These are phyloP conservation scores for Reticulascus tulasneorum DNA, from an alignment of 2,329 filamentous ascomycete genomes.

Conservation along the genomic window DNA sequence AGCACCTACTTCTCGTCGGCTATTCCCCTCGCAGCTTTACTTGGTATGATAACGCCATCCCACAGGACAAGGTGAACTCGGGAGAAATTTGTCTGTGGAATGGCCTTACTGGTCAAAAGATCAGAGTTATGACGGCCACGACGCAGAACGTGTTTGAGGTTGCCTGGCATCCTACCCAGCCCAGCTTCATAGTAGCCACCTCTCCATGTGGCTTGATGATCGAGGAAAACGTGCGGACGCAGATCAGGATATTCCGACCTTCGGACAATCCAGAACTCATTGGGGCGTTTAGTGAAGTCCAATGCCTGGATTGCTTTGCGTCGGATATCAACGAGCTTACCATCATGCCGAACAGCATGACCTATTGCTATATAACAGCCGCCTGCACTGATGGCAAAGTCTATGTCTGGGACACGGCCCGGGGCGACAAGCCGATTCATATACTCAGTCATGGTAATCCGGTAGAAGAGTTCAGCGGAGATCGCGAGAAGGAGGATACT, in stretches of 20 bases:
- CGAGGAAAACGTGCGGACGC: constrained; percentile 45
- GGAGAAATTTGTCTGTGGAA: constrained; percentile 62
- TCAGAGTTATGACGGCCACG: constrained; percentile 46
- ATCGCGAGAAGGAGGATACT: constrained; percentile 52
- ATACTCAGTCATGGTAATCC: constrained; percentile 48
- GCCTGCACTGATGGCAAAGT: constrained; percentile 58
- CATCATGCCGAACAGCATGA: constrained; percentile 50
- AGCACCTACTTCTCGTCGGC: constrained; percentile 54
- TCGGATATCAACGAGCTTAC: constrained; percentile 61
- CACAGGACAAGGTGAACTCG: constrained; percentile 51
- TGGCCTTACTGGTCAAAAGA: constrained; percentile 34
- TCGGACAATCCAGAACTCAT: constrained; percentile 22
- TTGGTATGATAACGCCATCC: constrained; percentile 53
- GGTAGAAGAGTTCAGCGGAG: constrained; percentile 34
- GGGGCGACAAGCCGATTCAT: constrained; percentile 53
- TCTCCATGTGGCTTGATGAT: constrained; percentile 45
- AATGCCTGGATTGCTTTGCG: constrained; percentile 55
- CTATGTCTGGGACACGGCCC: constrained; percentile 60
- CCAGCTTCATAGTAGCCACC: constrained; percentile 54
- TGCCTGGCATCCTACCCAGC: constrained; percentile 54
- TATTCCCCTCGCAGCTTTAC: constrained; percentile 56
- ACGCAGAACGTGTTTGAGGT: constrained; percentile 63
- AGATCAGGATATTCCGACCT: constrained; percentile 51
- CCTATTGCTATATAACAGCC: constrained; percentile 53
- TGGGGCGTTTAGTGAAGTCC: constrained; percentile 40